Conservation (phyloP, 1,139 yeast genomes). For the Kodamaea plutei region DNA sequence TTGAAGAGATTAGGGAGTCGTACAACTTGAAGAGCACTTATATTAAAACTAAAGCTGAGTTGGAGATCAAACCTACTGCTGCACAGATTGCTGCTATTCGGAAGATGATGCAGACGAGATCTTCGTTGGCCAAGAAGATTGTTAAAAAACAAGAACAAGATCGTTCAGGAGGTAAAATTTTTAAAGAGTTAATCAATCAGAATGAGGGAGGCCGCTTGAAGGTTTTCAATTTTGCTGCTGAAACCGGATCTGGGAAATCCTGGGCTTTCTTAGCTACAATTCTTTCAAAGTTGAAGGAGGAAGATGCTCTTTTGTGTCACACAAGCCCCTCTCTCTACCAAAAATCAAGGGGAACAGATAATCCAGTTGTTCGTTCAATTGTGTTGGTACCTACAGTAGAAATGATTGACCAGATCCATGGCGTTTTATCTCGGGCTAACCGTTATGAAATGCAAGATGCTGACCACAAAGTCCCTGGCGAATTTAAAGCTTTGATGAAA, state of each 20-base stretch:
- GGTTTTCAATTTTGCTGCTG: slow-evolving; percentile 83
- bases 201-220: slow-evolving; percentile 43
- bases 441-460: slow-evolving; percentile 20
- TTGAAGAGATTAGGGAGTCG: slow-evolving; percentile 51
- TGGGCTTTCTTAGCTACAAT: slow-evolving; percentile 84
- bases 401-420: slow-evolving; percentile 73
- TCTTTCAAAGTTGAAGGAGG: slow-evolving; percentile 62
- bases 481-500: slow-evolving; percentile 22
- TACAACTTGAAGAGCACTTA: slow-evolving; percentile 40
- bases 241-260: slow-evolving; percentile 95
- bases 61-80: slow-evolving; percentile 37
- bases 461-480: slow-evolving; percentile 16
- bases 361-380: slow-evolving; percentile 58
- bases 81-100: slow-evolving; percentile 44
- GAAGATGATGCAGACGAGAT: slow-evolving; percentile 38
- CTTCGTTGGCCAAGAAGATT: slow-evolving; percentile 14
- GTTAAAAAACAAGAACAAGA: slow-evolving; percentile 16
- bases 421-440: slow-evolving; percentile 44
- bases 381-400: slow-evolving; percentile 87
- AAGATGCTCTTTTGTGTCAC: slow-evolving; percentile 32
- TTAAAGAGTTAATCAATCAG: slow-evolving; percentile 21
- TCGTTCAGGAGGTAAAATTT: slow-evolving; percentile 5
- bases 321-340: slow-evolving; percentile 29
- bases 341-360: slow-evolving; percentile 16
- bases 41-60: slow-evolving; percentile 26